Evolutionary conservation across 1,284 basidiomycete species (phyloP).

Genomic region (Ganoderma sp.): DNA sequence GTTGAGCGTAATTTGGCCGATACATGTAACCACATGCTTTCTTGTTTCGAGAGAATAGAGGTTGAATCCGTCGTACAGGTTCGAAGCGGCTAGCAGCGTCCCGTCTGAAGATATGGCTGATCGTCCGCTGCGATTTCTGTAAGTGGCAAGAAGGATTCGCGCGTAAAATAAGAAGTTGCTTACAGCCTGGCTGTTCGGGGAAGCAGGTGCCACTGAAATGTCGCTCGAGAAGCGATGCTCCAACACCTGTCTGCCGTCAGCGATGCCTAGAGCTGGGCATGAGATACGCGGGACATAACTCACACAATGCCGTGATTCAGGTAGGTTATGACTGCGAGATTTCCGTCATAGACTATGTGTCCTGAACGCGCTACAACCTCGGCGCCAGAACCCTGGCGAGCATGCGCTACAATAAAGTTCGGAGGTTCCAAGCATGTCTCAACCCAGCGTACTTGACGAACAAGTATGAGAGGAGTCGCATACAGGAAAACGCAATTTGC

Average conservation of each 20-base stretch:
- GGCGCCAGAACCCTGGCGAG: too few species aligned
- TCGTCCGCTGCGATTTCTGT: neutral
- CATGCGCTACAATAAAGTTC: too few species aligned
- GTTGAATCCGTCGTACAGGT: constrained; percentile 10
- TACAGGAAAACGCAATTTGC: too few species aligned
- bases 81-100: neutral
- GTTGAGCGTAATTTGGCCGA: neutral
- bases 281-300: too few species aligned
- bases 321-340: neutral
- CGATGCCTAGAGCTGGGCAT: too few species aligned
- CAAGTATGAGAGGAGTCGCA: too few species aligned
- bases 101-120: neutral
- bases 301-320: constrained; percentile 3
- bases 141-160: too few species aligned
- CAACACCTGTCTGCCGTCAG: neutral
- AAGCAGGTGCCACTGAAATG: neutral
- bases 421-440: too few species aligned
- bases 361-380: too few species aligned
- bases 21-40: neutral
- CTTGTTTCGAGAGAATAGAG: neutral
- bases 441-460: too few species aligned
- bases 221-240: neutral
- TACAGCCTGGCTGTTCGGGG: neutral
- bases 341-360: neutral
- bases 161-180: neutral